Evolutionary conservation across 352 stramenopile genomes (phyloP).

Genomic region (Phytopythium montanum): DNA sequence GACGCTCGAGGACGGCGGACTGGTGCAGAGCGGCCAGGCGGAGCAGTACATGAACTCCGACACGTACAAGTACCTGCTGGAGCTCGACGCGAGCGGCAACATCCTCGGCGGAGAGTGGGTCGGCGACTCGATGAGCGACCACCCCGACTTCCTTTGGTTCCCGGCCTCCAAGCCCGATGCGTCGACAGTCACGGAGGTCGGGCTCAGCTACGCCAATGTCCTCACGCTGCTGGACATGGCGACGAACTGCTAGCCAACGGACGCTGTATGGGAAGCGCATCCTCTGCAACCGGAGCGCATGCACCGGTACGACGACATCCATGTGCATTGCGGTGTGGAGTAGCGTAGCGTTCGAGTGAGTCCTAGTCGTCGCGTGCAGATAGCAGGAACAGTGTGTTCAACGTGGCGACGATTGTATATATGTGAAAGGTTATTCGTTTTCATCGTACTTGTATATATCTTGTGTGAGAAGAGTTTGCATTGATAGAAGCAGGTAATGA

Average conservation of each 20-base stretch:
- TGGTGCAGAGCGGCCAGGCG: slow-evolving; percentile 21
- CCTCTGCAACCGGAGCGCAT: background rate
- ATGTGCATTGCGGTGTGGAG: background rate
- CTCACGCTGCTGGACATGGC: slow-evolving; percentile 18
- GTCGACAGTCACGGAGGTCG: slow-evolving; percentile 23
- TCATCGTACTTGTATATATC: background rate
- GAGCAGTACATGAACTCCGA: slow-evolving; percentile 21
- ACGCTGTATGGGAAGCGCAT: background rate
- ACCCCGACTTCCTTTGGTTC: slow-evolving; percentile 46
- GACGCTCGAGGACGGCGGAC: slow-evolving; percentile 33
- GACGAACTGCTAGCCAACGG: slow-evolving; percentile 17
- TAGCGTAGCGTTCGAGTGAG: background rate
- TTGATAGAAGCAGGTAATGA: background rate
- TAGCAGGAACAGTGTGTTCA: background rate
- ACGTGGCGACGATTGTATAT: background rate
- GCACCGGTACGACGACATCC: background rate
- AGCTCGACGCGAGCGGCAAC: slow-evolving; percentile 26
- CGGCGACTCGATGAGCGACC: slow-evolving; percentile 23
- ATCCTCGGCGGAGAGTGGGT: slow-evolving; percentile 48
- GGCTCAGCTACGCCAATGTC: slow-evolving; percentile 31
- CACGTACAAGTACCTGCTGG: slow-evolving; percentile 42
- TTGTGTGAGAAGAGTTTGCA: background rate
- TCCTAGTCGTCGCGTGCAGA: background rate
- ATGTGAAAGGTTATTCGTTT: background rate
- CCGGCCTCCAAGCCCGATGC: slow-evolving; percentile 20